These are phyloP conservation scores for Musa itinerans DNA, from an alignment of 176 grass and related monocot genomes.

Conservation along the genomic window DNA sequence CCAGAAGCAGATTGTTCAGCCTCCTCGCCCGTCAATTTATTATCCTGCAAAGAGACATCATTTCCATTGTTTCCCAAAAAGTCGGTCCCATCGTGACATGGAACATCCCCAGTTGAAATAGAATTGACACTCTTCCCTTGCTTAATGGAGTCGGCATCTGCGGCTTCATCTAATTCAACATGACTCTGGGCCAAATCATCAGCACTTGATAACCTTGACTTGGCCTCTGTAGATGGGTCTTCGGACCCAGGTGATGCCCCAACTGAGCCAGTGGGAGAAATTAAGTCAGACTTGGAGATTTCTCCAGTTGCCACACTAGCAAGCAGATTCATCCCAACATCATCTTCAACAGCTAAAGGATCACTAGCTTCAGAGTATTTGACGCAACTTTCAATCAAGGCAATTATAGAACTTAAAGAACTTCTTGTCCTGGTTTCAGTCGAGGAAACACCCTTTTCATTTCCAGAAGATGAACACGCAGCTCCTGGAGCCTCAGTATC, in stretches of 20 bases:
- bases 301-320: constrained; percentile 85
- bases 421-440: constrained; percentile 33
- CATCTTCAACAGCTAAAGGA: constrained; percentile 56
- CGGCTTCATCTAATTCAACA: constrained; percentile 27
- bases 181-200: constrained; percentile 22
- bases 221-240: constrained; percentile 30
- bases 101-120: constrained; percentile 23
- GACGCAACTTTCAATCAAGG: constrained; percentile 68
- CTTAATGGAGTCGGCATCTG: constrained; percentile 25
- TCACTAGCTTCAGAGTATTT: constrained; percentile 57
- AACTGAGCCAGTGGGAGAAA: constrained; percentile 41
- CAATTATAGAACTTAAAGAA: constrained; percentile 79
- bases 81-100: neutral
- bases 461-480: constrained; percentile 31
- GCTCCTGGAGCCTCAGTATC: constrained; percentile 27
- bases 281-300: constrained; percentile 83
- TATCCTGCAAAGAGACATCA: constrained; percentile 3
- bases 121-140: constrained; percentile 21
- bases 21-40: constrained; percentile 1
- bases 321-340: constrained; percentile 88
- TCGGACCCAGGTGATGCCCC: constrained; percentile 30
- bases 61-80: constrained; percentile 4
- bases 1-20: constrained; percentile 8
- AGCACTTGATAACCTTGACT: constrained; percentile 35
- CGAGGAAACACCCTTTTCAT: constrained; percentile 37